Percentiles rank a stretch among this genome's conserved stretches.
Conservation (phyloP, 306 rosid species). For the Hylodesmum podocarpum region DNA sequence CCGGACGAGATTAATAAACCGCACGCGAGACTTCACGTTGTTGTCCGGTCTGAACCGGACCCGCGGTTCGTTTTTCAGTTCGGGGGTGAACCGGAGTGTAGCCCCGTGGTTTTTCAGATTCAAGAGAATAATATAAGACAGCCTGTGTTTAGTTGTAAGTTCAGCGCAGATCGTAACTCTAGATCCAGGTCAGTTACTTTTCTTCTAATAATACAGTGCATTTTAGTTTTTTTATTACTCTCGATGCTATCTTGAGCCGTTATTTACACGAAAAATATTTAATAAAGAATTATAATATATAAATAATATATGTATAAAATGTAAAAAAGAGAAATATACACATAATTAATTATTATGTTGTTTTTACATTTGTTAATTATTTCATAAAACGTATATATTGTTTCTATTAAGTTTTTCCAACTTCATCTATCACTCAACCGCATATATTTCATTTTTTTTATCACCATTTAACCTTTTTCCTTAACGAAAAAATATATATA, state of each 20-base stretch:
- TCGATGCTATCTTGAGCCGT: not conserved
- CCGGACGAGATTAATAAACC: constrained; percentile 40
- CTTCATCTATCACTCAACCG: not conserved
- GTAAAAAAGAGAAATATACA: no score
- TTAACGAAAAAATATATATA: no score
- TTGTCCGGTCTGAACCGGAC: constrained; percentile 77
- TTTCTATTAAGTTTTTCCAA: no score
- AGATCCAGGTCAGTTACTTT: constrained; percentile 55
- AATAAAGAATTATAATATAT: no score
- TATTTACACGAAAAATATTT: no score
- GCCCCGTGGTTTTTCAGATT: constrained; percentile 89
- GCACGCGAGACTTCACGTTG: constrained; percentile 55
- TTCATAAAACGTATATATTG: no score
- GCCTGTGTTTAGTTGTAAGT: constrained; percentile 92
- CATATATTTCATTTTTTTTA: not conserved
- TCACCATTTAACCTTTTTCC: not conserved
- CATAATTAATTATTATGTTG: no score
- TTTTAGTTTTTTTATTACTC: not conserved
- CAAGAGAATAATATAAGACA: constrained; percentile 78
- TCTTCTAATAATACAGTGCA: not conserved
- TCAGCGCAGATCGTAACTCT: constrained; percentile 84
- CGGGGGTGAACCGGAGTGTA: constrained; percentile 95
- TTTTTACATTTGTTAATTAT: no score
- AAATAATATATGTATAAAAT: no score
- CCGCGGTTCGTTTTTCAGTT: constrained; percentile 88